Conservation (phyloP, 441 rosid species). For the Erodium trifolium region DNA sequence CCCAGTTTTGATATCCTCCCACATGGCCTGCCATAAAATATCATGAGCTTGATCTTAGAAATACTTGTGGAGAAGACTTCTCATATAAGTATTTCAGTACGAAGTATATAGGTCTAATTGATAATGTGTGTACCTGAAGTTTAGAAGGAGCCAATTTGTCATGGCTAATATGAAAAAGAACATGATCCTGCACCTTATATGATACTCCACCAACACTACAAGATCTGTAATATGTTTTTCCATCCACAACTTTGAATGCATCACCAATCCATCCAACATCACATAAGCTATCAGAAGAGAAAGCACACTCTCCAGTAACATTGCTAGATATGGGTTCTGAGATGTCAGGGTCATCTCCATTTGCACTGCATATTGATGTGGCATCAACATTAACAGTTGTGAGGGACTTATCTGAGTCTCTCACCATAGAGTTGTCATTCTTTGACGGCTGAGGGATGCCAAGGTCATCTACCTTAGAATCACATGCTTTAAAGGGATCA, state of each 20-base stretch:
- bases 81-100: conserved; percentile 1
- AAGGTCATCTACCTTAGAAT: background rate
- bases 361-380: conserved; percentile 7
- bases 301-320: conserved; percentile 17
- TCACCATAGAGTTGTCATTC: conserved; percentile 15
- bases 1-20: conserved; percentile 54
- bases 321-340: conserved; percentile 19
- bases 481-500: background rate
- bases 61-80: background rate
- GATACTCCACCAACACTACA: conserved; percentile 41
- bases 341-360: conserved; percentile 27
- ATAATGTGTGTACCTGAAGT: conserved; percentile 43
- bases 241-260: conserved; percentile 34
- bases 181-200: conserved; percentile 55
- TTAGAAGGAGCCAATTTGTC: conserved; percentile 44
- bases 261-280: conserved; percentile 44
- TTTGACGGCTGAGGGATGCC: conserved; percentile 12
- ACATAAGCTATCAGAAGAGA: conserved; percentile 22
- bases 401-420: conserved; percentile 21
- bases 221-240: conserved; percentile 38
- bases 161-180: conserved; percentile 36
- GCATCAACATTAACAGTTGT: conserved; percentile 19
- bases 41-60: conserved; percentile 3
- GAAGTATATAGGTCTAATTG: background rate
- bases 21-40: conserved; percentile 48